Percentiles rank a stretch among this genome's conserved stretches.
Conservation (phyloP, 345 rosid genomes). For the Iberis pinnata region DNA sequence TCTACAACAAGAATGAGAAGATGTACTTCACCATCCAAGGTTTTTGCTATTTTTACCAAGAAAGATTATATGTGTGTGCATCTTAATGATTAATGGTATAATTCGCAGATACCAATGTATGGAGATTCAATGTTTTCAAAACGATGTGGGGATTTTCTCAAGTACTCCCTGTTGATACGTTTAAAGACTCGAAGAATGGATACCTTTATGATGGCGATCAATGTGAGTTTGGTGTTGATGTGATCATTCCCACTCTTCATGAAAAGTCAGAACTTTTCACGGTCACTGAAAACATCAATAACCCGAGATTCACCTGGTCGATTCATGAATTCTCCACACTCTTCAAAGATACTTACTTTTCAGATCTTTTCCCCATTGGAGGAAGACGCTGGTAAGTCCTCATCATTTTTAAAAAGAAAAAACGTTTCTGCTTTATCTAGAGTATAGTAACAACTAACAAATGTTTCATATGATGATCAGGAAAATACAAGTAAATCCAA, state of each 20-base stretch:
- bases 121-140: constrained; percentile 5
- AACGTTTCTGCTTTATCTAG: not conserved
- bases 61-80: not conserved
- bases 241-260: not conserved
- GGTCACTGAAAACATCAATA: not conserved
- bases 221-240: constrained; percentile 23
- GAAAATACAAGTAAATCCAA: constrained; percentile 6
- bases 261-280: constrained; percentile 15
- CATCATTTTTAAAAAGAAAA: too few relatives aligned
- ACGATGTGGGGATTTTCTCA: constrained; percentile 21
- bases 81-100: not conserved
- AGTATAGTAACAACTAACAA: not conserved
- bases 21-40: constrained; percentile 28
- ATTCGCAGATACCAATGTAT: not conserved
- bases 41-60: constrained; percentile 2
- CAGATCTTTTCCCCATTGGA: constrained; percentile 5
- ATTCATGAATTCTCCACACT: constrained; percentile 1
- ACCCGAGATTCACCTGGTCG: constrained; percentile 5
- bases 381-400: constrained; percentile 10
- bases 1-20: constrained; percentile 16
- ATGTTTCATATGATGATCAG: not conserved
- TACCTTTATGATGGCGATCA: constrained; percentile 17
- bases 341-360: not conserved
- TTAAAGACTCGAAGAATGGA: not conserved
- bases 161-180: constrained; percentile 5